phyloP scores from a whole-genome alignment of 148 eudicot genomes.

The Vaccinium vitisidaea region DNA sequence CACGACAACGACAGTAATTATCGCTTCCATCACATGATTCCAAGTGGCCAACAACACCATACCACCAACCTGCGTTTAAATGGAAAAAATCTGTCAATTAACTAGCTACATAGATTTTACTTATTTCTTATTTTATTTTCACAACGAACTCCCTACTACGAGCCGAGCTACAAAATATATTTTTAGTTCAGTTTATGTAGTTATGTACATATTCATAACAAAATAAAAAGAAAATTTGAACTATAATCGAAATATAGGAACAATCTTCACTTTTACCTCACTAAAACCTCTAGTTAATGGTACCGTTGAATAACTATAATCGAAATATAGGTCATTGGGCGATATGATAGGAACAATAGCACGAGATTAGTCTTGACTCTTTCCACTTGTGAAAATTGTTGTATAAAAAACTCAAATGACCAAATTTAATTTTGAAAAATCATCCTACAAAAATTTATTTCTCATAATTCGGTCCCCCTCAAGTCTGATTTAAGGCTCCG shows the following conservation, averaged over 20 bases:
- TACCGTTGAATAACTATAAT: background rate
- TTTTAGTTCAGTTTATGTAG: background rate
- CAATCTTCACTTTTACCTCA: background rate
- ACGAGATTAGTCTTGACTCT: background rate
- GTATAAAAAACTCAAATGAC: background rate
- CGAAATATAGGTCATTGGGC: too few species aligned
- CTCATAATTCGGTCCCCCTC: background rate
- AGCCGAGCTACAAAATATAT: background rate
- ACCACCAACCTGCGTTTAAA: conserved; percentile 89
- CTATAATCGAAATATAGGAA: background rate
- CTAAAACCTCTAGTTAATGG: background rate
- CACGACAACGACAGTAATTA: conserved; percentile 54
- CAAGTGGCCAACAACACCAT: conserved; percentile 91
- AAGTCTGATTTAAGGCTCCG: background rate
- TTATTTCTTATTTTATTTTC: background rate
- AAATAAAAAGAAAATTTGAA: too few species aligned
- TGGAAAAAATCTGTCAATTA: background rate
- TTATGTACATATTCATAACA: background rate
- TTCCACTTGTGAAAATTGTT: background rate
- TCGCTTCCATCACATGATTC: conserved; percentile 78
- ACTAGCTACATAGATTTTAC: too few species aligned
- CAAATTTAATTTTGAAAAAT: background rate
- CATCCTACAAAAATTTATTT: background rate
- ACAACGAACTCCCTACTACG: background rate
- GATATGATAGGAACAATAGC: too few species aligned